Percentiles rank a stretch among this genome's conserved stretches.
These are phyloP conservation scores for Coniferiporia sulphurascens DNA, from an alignment of 1,284 basidiomycete genomes.

Conservation along the genomic window DNA sequence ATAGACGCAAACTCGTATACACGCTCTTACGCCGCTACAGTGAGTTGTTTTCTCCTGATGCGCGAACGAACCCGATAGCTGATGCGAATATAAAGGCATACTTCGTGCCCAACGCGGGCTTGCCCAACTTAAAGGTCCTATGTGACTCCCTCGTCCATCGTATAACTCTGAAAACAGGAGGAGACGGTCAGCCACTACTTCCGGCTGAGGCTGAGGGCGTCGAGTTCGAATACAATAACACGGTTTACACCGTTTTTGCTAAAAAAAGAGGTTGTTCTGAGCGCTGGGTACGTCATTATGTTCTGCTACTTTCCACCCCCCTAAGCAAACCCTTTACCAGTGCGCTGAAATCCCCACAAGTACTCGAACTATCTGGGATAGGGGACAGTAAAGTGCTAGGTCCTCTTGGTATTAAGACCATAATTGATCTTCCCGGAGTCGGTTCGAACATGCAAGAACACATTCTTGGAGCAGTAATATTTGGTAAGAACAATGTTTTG, in stretches of 20 bases:
- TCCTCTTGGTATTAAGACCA: constrained; percentile 28
- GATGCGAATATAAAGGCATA: constrained; percentile 20
- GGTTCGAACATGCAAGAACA: constrained; percentile 34
- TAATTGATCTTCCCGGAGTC: constrained; percentile 32
- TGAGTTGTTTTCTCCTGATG: background rate
- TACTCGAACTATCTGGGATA: constrained; percentile 39
- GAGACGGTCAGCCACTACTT: background rate
- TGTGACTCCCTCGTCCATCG: constrained; percentile 16
- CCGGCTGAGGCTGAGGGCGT: constrained; percentile 30
- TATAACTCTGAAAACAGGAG: constrained; percentile 10
- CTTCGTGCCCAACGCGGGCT: constrained; percentile 20
- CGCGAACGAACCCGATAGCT: background rate
- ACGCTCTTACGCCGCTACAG: constrained; percentile 22
- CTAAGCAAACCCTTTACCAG: constrained; percentile 15
- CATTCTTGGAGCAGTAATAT: constrained; percentile 17
- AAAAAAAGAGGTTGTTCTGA: constrained; percentile 35
- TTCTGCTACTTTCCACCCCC: background rate
- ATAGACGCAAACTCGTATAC: constrained; percentile 20
- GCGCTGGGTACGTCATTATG: constrained; percentile 25
- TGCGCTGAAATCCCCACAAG: constrained; percentile 28
- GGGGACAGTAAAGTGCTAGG: constrained; percentile 29
- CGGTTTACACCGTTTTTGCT: constrained; percentile 26
- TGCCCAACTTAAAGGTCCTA: constrained; percentile 23
- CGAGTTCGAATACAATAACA: constrained; percentile 27
- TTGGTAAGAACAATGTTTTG: constrained; percentile 18